These are phyloP conservation scores for Aureobasidium mangrovei DNA, from an alignment of 2,329 filamentous ascomycete species.

Conservation along the genomic window DNA sequence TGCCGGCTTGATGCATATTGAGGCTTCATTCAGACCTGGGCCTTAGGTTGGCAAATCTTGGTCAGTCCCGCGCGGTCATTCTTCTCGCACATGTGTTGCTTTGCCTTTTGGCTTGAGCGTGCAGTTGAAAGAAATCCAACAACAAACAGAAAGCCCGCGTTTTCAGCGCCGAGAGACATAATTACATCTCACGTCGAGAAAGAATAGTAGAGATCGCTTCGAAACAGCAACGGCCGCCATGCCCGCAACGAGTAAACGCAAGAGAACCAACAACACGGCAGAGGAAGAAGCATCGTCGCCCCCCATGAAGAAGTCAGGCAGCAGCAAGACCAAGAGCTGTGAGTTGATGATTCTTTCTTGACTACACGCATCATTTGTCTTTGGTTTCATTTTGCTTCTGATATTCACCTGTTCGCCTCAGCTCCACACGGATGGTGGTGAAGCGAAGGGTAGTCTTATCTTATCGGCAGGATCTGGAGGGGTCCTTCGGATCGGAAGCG, in stretches of 20 bases:
- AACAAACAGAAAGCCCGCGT: too few species aligned
- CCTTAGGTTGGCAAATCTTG: too few species aligned
- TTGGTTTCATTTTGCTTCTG: not conserved
- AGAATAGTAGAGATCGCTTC: too few species aligned
- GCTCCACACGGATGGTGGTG: not conserved
- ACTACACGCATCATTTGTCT: not conserved
- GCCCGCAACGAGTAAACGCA: not conserved
- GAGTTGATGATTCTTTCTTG: not conserved
- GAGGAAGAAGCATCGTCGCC: not conserved
- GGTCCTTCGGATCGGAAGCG: slow-evolving; percentile 2
- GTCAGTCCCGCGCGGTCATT: too few species aligned
- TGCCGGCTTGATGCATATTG: too few species aligned
- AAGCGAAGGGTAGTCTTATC: not conserved
- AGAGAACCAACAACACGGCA: not conserved
- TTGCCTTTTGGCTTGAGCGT: too few species aligned
- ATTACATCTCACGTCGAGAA: too few species aligned
- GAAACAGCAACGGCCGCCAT: not conserved
- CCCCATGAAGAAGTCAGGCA: not conserved
- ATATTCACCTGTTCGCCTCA: not conserved
- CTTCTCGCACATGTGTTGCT: too few species aligned
- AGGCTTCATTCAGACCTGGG: too few species aligned
- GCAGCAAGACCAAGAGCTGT: not conserved
- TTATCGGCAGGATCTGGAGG: not conserved
- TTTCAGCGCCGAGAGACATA: too few species aligned
- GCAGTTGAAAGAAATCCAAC: too few species aligned